These are phyloP conservation scores for Curvularia sp. DNA, from an alignment of 2,329 filamentous ascomycete genomes.

Conservation along the genomic window DNA sequence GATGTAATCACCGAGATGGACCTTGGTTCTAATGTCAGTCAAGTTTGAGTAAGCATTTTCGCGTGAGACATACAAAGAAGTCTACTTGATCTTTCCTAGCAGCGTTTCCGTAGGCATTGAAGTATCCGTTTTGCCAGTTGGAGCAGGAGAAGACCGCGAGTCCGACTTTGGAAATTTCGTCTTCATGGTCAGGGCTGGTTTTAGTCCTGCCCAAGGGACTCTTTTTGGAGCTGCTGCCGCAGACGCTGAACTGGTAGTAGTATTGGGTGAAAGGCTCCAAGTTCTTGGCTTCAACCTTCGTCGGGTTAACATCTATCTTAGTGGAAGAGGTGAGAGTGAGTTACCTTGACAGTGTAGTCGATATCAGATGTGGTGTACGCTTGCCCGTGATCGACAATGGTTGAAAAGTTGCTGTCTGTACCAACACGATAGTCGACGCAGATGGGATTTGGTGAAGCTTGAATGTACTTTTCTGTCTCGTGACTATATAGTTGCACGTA, in stretches of 20 bases:
- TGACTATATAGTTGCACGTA: slow-evolving; percentile 62
- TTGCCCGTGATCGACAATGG: slow-evolving; percentile 63
- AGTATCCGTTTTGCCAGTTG: slow-evolving; percentile 59
- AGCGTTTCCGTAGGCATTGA: slow-evolving; percentile 57
- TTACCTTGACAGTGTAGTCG: slow-evolving; percentile 76
- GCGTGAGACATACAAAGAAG: slow-evolving; percentile 60
- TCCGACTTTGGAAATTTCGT: slow-evolving; percentile 64
- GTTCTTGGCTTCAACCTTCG: slow-evolving; percentile 68
- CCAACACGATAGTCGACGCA: slow-evolving; percentile 72
- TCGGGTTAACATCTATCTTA: slow-evolving; percentile 18
- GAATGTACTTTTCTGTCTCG: slow-evolving; percentile 61
- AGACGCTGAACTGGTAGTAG: slow-evolving; percentile 75
- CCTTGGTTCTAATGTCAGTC: slow-evolving; percentile 37
- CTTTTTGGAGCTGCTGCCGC: slow-evolving; percentile 66
- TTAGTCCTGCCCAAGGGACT: slow-evolving; percentile 73
- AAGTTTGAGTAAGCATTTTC: background rate
- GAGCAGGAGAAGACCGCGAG: slow-evolving; percentile 76
- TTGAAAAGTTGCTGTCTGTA: slow-evolving; percentile 55
- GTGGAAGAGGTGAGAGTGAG: background rate
- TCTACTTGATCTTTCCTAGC: slow-evolving; percentile 57
- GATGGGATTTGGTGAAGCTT: slow-evolving; percentile 65
- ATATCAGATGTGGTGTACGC: slow-evolving; percentile 76
- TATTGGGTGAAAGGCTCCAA: slow-evolving; percentile 70
- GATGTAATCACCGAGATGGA: slow-evolving; percentile 55
- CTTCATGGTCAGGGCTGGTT: slow-evolving; percentile 66